Conservation (phyloP, 805 yeast species). For the Teunomyces pallodes region DNA sequence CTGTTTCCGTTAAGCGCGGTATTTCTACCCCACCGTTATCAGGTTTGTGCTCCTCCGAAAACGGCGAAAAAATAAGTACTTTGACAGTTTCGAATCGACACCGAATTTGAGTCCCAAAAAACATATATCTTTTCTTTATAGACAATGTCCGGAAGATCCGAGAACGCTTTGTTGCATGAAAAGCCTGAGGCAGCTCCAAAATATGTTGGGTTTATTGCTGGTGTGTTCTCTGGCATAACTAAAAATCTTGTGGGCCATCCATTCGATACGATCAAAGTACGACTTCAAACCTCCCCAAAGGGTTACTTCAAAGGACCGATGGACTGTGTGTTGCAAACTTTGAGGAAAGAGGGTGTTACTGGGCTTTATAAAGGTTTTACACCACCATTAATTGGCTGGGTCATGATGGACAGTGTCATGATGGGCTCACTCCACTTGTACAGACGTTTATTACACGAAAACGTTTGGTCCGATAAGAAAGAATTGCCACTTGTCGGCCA, state of each 20-base stretch:
- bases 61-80: not conserved
- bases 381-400: constrained; percentile 93
- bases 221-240: constrained; percentile 81
- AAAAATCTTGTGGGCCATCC: constrained; percentile 93
- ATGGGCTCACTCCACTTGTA: constrained; percentile 82
- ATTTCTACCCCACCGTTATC: not conserved
- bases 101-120: not conserved
- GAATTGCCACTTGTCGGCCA: constrained; percentile 75
- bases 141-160: not conserved
- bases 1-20: not conserved
- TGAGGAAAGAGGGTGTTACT: constrained; percentile 67
- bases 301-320: constrained; percentile 73
- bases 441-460: constrained; percentile 61
- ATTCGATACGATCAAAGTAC: constrained; percentile 84
- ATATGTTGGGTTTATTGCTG: constrained; percentile 81
- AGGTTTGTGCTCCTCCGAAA: not conserved
- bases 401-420: constrained; percentile 89
- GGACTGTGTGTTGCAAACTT: constrained; percentile 74
- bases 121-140: too few relatives aligned
- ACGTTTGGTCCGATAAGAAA: constrained; percentile 56
- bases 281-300: constrained; percentile 67
- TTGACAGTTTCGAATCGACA: not conserved
- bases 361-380: constrained; percentile 91
- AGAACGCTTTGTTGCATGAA: not conserved
- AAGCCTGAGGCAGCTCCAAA: constrained; percentile 38